Conservation (phyloP, 352 stramenopile genomes). For the Globisporangium nunn region DNA sequence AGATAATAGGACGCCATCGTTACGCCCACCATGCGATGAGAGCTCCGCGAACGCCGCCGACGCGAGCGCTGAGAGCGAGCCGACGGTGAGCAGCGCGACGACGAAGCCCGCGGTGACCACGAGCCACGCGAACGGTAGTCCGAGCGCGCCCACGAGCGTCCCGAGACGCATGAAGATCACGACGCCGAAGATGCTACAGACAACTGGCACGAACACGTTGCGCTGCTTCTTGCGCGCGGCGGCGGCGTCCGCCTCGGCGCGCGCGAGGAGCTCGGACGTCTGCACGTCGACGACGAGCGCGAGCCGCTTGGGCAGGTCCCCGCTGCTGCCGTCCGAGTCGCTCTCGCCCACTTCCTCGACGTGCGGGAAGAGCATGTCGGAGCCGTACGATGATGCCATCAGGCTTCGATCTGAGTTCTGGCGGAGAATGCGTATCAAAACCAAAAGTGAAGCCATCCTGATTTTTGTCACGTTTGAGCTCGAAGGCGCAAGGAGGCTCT, state of each 20-base stretch:
- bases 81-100: slow-evolving; percentile 37
- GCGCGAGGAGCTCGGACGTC: slow-evolving; percentile 1
- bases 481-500: no score
- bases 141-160: slow-evolving; percentile 27
- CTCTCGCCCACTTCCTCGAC: not conserved
- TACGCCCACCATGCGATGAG: slow-evolving; percentile 3
- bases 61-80: slow-evolving; percentile 38
- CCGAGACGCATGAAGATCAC: slow-evolving; percentile 52
- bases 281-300: not conserved
- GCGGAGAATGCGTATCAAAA: no score
- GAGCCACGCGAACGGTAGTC: slow-evolving; percentile 16
- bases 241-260: slow-evolving; percentile 4
- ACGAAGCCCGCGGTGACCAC: slow-evolving; percentile 27
- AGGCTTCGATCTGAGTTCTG: no score
- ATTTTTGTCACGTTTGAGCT: no score
- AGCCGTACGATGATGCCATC: no score
- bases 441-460: no score
- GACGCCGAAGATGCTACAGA: slow-evolving; percentile 47
- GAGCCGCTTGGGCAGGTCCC: not conserved
- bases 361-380: not conserved
- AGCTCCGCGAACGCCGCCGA: slow-evolving; percentile 16
- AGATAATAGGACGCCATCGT: no score
- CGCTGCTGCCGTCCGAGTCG: not conserved
- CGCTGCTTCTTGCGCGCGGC: slow-evolving; percentile 13
- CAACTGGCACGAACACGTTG: slow-evolving; percentile 37